Evolutionary conservation across 108 stramenopile genomes (phyloP), one percentile per base, ranked within the genome.

Genomic region (Seminavis robusta): DNA sequence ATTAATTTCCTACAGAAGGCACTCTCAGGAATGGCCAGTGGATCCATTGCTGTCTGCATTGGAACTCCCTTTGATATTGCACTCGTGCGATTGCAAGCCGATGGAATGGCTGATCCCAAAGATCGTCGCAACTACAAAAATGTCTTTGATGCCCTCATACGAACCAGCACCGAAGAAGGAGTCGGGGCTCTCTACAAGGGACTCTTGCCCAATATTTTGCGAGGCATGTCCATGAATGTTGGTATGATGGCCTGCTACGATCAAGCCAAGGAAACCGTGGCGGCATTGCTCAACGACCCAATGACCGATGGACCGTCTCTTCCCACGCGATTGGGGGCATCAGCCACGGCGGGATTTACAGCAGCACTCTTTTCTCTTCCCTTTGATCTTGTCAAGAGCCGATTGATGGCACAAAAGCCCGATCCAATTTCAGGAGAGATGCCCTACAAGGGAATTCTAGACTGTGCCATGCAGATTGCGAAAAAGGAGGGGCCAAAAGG

Each of bases 191-290:
- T 99, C 43, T 99, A 97, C 69, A 87, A 95, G 53, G 98, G 98
- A 31, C 67, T 96, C 36, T 51, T 71, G 23, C 98, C 98, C 28
- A 99, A 97, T 62, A 77, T 99, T 25, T 67, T 98, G 51, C 78
- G 98, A 50, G 98, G 97, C 38, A 98, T 99, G 98, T 61, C 91
- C 51, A 97, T 99, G 96, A 99, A 99, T 68, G 96, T 98, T 21
- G 98, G 98, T 38, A 97, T 97, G 98, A 69, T 99, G 75, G 96
- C 98, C 13, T 97, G 94, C 78, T 97, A 97, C 69, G 98, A 99
- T 77, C 96, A 99, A 84, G 95, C 95, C 27, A 95, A 96, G 80
- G 93, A 94, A 63, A 47, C 74, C 19, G 78, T 87, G 9, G 90
- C 77, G 33, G 63, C 60, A 19, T 23, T 86, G 24, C 43, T 88